Conservation (phyloP, 2,329 filamentous ascomycete species). For the Aspergillus sp. region DNA sequence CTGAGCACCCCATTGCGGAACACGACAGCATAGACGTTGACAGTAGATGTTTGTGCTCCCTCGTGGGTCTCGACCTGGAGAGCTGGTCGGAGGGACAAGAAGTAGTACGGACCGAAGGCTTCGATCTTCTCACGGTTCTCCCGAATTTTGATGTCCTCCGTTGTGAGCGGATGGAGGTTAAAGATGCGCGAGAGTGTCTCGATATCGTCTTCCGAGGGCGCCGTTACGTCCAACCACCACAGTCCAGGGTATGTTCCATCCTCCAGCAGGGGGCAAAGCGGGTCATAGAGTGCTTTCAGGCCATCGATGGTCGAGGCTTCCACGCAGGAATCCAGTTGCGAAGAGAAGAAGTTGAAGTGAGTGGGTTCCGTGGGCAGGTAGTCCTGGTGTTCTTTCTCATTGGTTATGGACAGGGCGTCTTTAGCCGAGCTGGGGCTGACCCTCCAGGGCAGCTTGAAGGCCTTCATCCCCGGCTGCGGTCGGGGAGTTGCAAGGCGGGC, state of each 20-base stretch:
- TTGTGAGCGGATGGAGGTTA: constrained; percentile 88
- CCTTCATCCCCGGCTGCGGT: constrained; percentile 7
- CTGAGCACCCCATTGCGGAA: constrained; percentile 90
- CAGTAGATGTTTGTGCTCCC: constrained; percentile 78
- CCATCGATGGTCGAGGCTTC: constrained; percentile 81
- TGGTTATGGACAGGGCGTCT: neutral
- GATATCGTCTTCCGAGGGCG: constrained; percentile 83
- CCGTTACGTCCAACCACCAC: constrained; percentile 96
- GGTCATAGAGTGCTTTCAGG: constrained; percentile 78
- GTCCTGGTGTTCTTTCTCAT: constrained; percentile 2
- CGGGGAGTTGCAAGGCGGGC: neutral
- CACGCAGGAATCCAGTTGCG: constrained; percentile 83
- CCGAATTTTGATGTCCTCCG: constrained; percentile 89
- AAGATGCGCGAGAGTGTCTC: constrained; percentile 85
- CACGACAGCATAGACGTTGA: constrained; percentile 91
- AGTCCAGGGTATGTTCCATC: constrained; percentile 65
- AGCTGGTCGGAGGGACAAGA: constrained; percentile 90
- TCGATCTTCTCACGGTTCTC: constrained; percentile 96
- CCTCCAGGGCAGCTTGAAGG: constrained; percentile 3
- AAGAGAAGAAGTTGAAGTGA: constrained; percentile 86
- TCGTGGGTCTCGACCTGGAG: constrained; percentile 71
- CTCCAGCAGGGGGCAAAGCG: constrained; percentile 62
- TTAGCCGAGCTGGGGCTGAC: constrained; percentile 35
- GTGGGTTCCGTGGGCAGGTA: constrained; percentile 52
- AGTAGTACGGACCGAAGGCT: constrained; percentile 94